phyloP scores from a whole-genome alignment of 1,139 yeast species.

The Saccharomyces hybrid region DNA sequence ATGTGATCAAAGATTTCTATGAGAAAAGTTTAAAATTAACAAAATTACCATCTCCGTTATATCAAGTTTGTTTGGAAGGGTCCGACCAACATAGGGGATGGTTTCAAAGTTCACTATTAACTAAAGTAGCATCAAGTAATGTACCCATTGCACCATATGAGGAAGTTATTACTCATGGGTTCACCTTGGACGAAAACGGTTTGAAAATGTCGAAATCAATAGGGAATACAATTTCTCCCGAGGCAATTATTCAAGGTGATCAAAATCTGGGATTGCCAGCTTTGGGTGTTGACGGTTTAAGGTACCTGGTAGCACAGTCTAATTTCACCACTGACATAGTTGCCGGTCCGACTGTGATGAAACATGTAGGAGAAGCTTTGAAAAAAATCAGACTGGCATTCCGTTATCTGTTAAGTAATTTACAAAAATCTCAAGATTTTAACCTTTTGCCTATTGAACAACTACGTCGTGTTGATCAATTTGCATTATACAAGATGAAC shows the following conservation, averaged over 20 bases:
- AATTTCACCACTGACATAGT: constrained; percentile 78
- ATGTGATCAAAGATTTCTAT: constrained; percentile 44
- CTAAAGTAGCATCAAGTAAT: constrained; percentile 50
- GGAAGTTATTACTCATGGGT: constrained; percentile 84
- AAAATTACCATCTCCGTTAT: constrained; percentile 36
- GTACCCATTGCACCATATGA: constrained; percentile 57
- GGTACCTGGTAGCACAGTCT: constrained; percentile 86
- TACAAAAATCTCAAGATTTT: constrained; percentile 35
- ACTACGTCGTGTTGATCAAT: constrained; percentile 55
- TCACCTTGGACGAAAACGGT: constrained; percentile 78
- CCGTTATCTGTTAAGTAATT: constrained; percentile 72
- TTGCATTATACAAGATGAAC: constrained; percentile 49
- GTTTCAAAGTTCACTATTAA: constrained; percentile 91
- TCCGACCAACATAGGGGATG: constrained; percentile 98
- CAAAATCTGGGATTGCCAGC: constrained; percentile 51
- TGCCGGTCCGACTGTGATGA: constrained; percentile 64
- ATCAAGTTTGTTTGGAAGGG: constrained; percentile 87
- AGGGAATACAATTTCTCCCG: constrained; percentile 75
- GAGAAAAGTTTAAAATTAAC: constrained; percentile 24
- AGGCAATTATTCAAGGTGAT: constrained; percentile 59
- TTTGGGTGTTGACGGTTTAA: constrained; percentile 86
- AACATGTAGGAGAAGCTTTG: constrained; percentile 69
- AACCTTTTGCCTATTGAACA: constrained; percentile 26
- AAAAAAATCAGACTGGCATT: constrained; percentile 80
- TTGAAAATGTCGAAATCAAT: constrained; percentile 90